Evolutionary conservation across 768 basidiomycete species (phyloP).

Genomic region (Boletus vermiculosoides): DNA sequence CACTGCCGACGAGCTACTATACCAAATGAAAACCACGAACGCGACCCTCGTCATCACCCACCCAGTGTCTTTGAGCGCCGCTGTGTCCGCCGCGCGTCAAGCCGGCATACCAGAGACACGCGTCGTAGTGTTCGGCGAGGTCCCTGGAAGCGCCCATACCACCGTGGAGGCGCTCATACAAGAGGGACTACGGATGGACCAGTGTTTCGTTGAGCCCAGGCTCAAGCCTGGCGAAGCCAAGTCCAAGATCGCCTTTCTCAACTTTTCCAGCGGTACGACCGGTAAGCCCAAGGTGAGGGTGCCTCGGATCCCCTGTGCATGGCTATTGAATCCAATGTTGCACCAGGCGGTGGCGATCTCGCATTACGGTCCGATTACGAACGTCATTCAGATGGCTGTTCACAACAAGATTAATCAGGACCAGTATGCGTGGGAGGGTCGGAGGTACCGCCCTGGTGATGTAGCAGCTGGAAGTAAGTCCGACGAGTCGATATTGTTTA

Average conservation of each 20-base stretch:
- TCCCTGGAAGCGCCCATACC: constrained; percentile 7
- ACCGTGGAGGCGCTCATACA: constrained; percentile 51
- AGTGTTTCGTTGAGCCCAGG: constrained; percentile 43
- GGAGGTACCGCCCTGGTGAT: constrained; percentile 54
- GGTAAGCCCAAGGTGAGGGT: constrained; percentile 41
- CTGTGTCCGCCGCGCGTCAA: constrained; percentile 30
- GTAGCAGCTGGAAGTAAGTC: constrained; percentile 53
- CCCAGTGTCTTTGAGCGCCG: constrained; percentile 27
- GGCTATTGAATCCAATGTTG: not conserved
- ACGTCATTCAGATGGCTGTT: constrained; percentile 57
- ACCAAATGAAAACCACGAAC: constrained; percentile 31
- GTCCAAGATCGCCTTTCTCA: constrained; percentile 62
- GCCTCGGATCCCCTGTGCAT: not conserved
- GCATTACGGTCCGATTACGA: constrained; percentile 63
- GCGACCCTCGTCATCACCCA: constrained; percentile 34
- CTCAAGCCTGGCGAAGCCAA: constrained; percentile 58
- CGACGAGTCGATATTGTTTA: not conserved
- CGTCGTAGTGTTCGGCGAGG: constrained; percentile 28
- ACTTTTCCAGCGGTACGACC: constrained; percentile 76
- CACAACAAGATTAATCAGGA: constrained; percentile 47
- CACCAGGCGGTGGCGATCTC: constrained; percentile 62
- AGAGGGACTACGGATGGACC: constrained; percentile 36
- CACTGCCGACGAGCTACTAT: constrained; percentile 30
- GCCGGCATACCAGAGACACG: constrained; percentile 32
- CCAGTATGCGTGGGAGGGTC: constrained; percentile 36